Evolutionary conservation across 1,139 yeast genomes (phyloP).

Genomic region (Pichia sp.): DNA sequence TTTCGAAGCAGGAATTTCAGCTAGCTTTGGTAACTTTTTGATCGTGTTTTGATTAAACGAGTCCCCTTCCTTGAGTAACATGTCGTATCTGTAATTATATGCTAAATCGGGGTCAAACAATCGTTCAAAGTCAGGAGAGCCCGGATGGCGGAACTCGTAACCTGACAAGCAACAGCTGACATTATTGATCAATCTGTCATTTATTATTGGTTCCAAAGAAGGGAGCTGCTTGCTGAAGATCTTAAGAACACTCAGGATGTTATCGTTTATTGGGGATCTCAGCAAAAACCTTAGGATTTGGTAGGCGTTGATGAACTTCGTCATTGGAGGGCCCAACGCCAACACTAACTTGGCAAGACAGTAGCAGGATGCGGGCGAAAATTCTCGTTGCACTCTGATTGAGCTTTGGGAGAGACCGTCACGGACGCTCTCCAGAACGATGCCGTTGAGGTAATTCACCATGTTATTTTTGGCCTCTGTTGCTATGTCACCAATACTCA

Average conservation of each 20-base stretch:
- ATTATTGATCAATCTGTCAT: conserved; percentile 67
- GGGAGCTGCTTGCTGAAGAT: conserved; percentile 73
- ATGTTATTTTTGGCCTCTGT: conserved; percentile 81
- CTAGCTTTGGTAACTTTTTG: conserved; percentile 22
- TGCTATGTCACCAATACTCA: conserved; percentile 84
- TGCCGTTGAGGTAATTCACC: conserved; percentile 77
- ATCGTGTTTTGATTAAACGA: conserved; percentile 23
- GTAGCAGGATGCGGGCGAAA: conserved; percentile 84
- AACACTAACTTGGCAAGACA: conserved; percentile 83
- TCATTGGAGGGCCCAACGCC: conserved; percentile 93
- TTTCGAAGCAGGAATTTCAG: conserved; percentile 29
- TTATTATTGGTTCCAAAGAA: conserved; percentile 68
- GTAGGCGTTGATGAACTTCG: conserved; percentile 82
- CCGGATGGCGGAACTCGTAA: conserved; percentile 77
- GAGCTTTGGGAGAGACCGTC: conserved; percentile 71
- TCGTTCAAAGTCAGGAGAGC: conserved; percentile 73
- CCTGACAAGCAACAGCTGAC: conserved; percentile 80
- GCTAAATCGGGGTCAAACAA: conserved; percentile 66
- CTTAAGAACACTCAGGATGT: conserved; percentile 70
- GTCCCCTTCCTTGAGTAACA: conserved; percentile 65
- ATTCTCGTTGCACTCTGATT: conserved; percentile 58
- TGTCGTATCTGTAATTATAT: conserved; percentile 68
- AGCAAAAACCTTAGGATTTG: conserved; percentile 70
- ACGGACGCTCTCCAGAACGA: conserved; percentile 74
- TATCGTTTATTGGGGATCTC: conserved; percentile 75